These are phyloP conservation scores for Pistacia integerrima DNA, from an alignment of 345 rosid species.

Conservation along the genomic window DNA sequence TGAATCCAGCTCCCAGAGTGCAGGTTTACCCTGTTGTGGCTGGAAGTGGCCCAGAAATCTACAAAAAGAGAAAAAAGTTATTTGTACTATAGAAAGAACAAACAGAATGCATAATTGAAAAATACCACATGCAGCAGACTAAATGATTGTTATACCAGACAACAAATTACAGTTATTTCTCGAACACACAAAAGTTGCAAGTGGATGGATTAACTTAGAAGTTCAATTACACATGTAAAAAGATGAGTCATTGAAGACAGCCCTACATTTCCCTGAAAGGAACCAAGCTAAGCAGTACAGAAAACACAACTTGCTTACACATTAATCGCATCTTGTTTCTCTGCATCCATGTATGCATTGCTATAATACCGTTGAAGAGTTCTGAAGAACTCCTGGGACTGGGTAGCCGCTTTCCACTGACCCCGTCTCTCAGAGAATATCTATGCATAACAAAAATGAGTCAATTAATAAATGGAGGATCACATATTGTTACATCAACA, in stretches of 20 bases:
- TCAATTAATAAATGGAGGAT: conserved; percentile 13
- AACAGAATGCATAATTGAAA: background rate
- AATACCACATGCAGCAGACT: background rate
- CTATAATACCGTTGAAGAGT: conserved; percentile 93
- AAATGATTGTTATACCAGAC: background rate
- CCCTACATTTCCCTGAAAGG: background rate
- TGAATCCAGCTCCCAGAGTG: conserved; percentile 78
- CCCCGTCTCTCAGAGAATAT: conserved; percentile 93
- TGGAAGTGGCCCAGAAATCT: conserved; percentile 94
- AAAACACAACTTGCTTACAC: conserved; percentile 55
- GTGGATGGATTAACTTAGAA: background rate
- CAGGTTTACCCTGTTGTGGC: conserved; percentile 73
- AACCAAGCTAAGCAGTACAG: conserved; percentile 5
- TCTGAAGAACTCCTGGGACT: conserved; percentile 98
- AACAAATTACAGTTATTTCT: background rate
- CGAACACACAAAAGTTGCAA: background rate
- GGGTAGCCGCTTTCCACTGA: conserved; percentile 98
- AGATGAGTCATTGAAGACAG: background rate
- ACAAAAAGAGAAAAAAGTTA: conserved; percentile 25
- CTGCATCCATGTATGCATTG: conserved; percentile 95
- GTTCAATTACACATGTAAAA: background rate
- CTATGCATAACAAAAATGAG: conserved; percentile 42
- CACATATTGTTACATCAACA: background rate
- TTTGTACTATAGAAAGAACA: conserved; percentile 8
- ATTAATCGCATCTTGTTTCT: conserved; percentile 92